Conservation (phyloP, 345 rosid genomes). For the Populus ilicifolia region DNA sequence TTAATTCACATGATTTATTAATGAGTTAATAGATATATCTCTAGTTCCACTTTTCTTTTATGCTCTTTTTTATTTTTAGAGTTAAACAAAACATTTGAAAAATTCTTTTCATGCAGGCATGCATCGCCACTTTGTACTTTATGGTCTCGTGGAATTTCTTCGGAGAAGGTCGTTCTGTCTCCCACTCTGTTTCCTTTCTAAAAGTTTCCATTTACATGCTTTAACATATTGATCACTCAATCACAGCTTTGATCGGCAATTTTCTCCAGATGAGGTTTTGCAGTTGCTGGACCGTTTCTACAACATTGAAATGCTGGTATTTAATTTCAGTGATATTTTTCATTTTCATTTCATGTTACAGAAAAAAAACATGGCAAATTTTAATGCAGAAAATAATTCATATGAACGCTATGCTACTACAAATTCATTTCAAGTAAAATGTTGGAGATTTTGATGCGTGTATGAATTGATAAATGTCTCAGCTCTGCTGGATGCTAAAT, state of each 20-base stretch:
- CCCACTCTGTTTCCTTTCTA: background rate
- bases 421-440: background rate
- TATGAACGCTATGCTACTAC: background rate
- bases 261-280: constrained; percentile 86
- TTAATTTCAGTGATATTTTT: background rate
- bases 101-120: constrained; percentile 50
- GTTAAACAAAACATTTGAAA: background rate
- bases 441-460: background rate
- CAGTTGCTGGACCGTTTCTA: constrained; percentile 90
- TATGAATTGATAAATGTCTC: too few relatives aligned
- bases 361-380: background rate
- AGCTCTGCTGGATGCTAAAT: background rate
- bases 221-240: constrained; percentile 5
- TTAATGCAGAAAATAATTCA: background rate
- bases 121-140: constrained; percentile 90
- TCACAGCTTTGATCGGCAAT: constrained; percentile 71
- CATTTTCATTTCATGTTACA: background rate
- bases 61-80: background rate
- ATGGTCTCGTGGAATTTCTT: constrained; percentile 87
- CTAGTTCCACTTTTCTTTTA: background rate
- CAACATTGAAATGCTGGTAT: constrained; percentile 92
- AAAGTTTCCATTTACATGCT: background rate
- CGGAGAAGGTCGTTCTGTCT: constrained; percentile 58
- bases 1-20: background rate
- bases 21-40: background rate